A percentile compares a stretch with the other conserved stretches of the same genome.
phyloP scores from a whole-genome alignment of 371 early-diverging fungal species.

The Mucor racemosus region DNA sequence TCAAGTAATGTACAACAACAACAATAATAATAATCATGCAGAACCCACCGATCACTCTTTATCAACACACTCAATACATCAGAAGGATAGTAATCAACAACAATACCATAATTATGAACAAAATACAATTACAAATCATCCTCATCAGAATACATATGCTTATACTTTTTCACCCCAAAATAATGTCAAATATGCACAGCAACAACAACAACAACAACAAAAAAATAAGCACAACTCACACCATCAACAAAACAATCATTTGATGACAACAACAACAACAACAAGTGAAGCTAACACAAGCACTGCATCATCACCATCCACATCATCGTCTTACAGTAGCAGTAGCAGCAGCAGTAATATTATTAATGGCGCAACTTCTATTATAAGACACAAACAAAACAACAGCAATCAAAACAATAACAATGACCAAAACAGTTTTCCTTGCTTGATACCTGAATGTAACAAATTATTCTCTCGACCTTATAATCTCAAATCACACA shows the following conservation, averaged over 20 bases:
- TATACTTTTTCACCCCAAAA: no score
- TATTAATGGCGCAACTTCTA: neutral
- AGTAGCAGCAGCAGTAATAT: neutral
- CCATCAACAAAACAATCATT: neutral
- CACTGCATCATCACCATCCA: neutral
- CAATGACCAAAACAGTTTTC: neutral
- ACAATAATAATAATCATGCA: neutral
- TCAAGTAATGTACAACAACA: neutral
- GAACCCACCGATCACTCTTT: neutral
- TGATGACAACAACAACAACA: neutral
- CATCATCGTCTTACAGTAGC: neutral
- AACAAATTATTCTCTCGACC: neutral
- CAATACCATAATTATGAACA: neutral
- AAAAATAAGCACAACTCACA: neutral
- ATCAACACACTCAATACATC: neutral
- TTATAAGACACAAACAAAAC: neutral
- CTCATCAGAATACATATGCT: no score
- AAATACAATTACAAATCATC: neutral
- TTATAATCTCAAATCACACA: conserved; percentile 6
- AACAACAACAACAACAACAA: no score
- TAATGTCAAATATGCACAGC: neutral
- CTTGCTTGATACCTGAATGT: neutral
- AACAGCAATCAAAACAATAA: neutral
- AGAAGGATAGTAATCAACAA: no score
- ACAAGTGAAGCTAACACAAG: neutral